These are phyloP conservation scores for Triticum timopheevii DNA, from an alignment of 176 grass and related monocot genomes.

Conservation along the genomic window DNA sequence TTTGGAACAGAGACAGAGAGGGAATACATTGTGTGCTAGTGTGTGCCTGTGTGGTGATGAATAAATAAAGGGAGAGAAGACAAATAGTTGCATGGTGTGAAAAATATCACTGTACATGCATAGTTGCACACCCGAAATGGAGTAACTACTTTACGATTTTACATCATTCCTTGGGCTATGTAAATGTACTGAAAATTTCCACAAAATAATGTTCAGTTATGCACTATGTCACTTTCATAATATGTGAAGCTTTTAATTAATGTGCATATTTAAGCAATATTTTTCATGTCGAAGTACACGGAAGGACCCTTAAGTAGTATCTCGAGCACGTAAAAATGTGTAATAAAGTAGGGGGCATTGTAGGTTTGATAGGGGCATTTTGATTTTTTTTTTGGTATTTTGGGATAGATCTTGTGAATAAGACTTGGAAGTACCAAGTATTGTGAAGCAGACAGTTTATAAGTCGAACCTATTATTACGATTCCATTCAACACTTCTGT, in stretches of 20 bases:
- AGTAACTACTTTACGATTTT: background rate
- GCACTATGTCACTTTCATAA: background rate
- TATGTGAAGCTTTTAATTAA: background rate
- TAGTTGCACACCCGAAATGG: background rate
- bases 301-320: background rate
- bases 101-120: background rate
- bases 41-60: background rate
- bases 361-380: background rate
- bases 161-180: background rate
- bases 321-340: background rate
- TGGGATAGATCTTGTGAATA: background rate
- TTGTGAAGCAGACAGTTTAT: background rate
- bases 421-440: background rate
- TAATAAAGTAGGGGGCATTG: background rate
- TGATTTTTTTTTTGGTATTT: background rate
- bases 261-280: background rate
- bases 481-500: background rate
- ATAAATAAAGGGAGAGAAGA: background rate
- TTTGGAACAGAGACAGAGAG: background rate
- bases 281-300: background rate
- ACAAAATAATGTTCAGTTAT: constrained; percentile 14
- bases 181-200: background rate
- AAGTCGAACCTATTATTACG: constrained; percentile 17
- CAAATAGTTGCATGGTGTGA: background rate
- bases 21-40: background rate